Evolutionary conservation across 768 basidiomycete species (phyloP), one percentile per base, ranked within the genome.

Genomic region (Boletus pseudopeckii): DNA sequence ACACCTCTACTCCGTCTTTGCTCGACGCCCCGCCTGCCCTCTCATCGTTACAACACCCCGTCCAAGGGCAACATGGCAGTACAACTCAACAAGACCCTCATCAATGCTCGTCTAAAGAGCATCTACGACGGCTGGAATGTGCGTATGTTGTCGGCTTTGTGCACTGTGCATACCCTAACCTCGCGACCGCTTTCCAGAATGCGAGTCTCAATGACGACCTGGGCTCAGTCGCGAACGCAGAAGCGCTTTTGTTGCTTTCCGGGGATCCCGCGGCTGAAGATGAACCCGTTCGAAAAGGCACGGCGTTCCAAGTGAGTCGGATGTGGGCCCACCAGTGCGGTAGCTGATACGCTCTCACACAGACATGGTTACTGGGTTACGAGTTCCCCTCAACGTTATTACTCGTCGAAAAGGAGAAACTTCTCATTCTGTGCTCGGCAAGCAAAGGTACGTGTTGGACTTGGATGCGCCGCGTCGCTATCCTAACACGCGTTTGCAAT

Each of bases 281-380:
- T 60, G 90, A 91, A 62, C 85, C 90, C n/a, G 83, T 92, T 62
- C 83, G 88, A 54, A 96, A 93, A 68, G 91, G 93, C 11, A 90
- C 89, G 24, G 92, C 92, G 38, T 80, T 98, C 55, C 96, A 98
- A 76, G 96, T 92, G 57, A 55, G 82, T 50, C 28, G 1, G 14
- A 7, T 14, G 7, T 28, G 13, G n/a, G 17, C 20, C 15, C n/a
- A 24, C 18, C 17, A 7, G 33, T 1, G 38, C 22, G 17, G 38
- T 44, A 20, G 48, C 26, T 52, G 45, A 46, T 36, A 3, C 44
- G 13, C 45, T 41, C 48, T 26, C 45, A 37, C 52, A 24, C 59
- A 97, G 96, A 95, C 94, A 66, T 97, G 94, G 91, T 78, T 99
- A 17, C 80, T 98, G 37, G 96, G 95, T 14, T 98, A 94, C 71